Evolutionary conservation across 2,329 filamentous ascomycete species (phyloP), one percentile per base, ranked within the genome.

Genomic region (Cladophialophora bantiana): DNA sequence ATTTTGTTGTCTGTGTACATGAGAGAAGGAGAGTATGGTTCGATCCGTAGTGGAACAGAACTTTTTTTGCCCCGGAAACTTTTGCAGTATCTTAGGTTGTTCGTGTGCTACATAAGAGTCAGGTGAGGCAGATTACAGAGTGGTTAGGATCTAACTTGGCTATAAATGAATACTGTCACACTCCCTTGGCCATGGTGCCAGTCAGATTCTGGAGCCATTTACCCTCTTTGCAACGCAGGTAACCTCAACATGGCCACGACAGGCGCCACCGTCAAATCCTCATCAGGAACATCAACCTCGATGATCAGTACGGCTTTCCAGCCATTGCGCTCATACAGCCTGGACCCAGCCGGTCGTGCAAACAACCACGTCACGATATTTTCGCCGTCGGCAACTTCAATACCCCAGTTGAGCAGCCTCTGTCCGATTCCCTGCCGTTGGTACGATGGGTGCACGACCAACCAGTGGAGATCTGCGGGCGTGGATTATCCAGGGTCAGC

Each of bases 301-400:
- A 61, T 45, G 6, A 57, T 45, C 26, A 54, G 36, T 20, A 70
- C 36, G 7, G 59, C 56, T 40, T 67, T 60, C 65, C 64, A 72
- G 2, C 70, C 70, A 52, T 64, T 65, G 12, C 60, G 54, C 40
- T 67, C 60, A 48, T 72, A 72, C 56, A 72, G 20, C 50, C 34
- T 68, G 12, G 57, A 64, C 31, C 65, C 70, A n/a, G 67, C 66
- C 15, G 70, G 70, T 32, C 70, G 64, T 20, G 64, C 48, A 61
- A 66, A 66, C 40, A 72, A 55, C 66, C 66, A 72, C 36, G 52
- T 31, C 4, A 69, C 70, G 35, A 72, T 61, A 50, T 72, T 70
- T 63, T 70, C 66, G 42, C 63, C 38, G 38, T 72, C 70, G 4
- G 68, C 70, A 12, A 45, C 62, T 38, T 69, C 64, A 3, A 68